phyloP scores from a whole-genome alignment of 1,284 basidiomycete genomes.

The Ustilago bromivora region DNA sequence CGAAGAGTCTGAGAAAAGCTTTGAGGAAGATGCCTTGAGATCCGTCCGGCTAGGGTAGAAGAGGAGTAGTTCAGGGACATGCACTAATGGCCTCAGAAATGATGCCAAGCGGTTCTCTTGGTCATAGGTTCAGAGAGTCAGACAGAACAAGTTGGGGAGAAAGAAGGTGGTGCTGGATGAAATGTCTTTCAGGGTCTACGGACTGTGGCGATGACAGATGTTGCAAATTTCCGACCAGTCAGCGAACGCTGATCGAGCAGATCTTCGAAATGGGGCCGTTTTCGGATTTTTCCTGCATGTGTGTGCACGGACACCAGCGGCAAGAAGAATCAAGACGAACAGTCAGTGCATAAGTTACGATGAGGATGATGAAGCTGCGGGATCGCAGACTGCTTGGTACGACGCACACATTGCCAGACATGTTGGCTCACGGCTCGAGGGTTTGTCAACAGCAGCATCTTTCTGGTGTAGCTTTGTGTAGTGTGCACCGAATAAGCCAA shows the following conservation, averaged over 20 bases:
- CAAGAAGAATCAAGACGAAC: background rate
- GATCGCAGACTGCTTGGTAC: no score
- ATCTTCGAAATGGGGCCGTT: background rate
- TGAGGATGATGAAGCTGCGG: no score
- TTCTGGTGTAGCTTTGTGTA: no score
- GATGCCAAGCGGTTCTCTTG: background rate
- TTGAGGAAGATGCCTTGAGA: constrained; percentile 9
- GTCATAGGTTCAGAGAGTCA: background rate
- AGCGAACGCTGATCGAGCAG: constrained; percentile 1
- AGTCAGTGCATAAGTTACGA: background rate
- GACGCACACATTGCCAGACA: no score
- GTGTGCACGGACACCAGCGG: background rate
- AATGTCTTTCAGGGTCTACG: background rate
- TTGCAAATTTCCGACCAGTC: constrained; percentile 1
- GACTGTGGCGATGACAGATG: background rate
- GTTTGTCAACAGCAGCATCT: no score
- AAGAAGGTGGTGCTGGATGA: background rate
- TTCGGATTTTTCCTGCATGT: background rate
- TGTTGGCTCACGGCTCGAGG: no score
- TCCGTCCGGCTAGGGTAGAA: constrained; percentile 8
- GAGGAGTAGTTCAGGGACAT: constrained; percentile 13
- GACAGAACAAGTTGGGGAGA: background rate
- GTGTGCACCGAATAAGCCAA: no score
- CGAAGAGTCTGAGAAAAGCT: background rate
- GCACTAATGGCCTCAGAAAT: constrained; percentile 9